Percentiles rank a stretch among this genome's conserved stretches.
Evolutionary conservation across 208 protist genomes (phyloP).

Genomic region (Eutreptiella sp.): DNA sequence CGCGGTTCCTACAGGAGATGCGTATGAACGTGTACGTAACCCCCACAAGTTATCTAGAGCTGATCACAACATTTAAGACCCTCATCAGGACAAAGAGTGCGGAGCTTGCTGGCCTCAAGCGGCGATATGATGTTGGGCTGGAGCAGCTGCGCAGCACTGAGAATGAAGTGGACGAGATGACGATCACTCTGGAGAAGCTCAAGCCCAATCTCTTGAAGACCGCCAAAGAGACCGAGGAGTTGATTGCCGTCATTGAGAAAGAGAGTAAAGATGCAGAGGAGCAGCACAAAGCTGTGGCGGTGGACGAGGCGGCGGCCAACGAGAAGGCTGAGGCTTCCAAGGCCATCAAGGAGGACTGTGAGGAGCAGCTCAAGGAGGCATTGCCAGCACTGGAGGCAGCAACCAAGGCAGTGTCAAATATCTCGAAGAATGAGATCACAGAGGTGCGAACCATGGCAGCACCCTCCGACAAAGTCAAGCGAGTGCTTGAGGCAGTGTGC

Average conservation of each 20-base stretch:
- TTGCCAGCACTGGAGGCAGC: slow-evolving; percentile 88
- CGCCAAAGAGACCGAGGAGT: slow-evolving; percentile 72
- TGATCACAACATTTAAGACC: slow-evolving; percentile 78
- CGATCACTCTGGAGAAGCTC: slow-evolving; percentile 79
- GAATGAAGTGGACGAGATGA: slow-evolving; percentile 88
- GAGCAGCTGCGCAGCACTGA: slow-evolving; percentile 77
- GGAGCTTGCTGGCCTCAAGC: slow-evolving; percentile 71
- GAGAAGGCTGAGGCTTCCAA: slow-evolving; percentile 77
- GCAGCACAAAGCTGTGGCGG: slow-evolving; percentile 65
- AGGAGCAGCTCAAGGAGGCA: slow-evolving; percentile 87
- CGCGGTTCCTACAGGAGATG: slow-evolving; percentile 70
- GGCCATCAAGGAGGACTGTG: slow-evolving; percentile 87
- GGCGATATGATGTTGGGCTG: slow-evolving; percentile 76
- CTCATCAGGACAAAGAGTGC: slow-evolving; percentile 70
- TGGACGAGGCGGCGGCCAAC: slow-evolving; percentile 80
- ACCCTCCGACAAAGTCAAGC: slow-evolving; percentile 89
- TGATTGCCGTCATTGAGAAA: slow-evolving; percentile 68
- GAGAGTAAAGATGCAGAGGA: slow-evolving; percentile 76
- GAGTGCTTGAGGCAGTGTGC: slow-evolving; percentile 80
- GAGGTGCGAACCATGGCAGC: slow-evolving; percentile 89
- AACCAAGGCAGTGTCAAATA: slow-evolving; percentile 73
- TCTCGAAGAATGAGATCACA: slow-evolving; percentile 85
- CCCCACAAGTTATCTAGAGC: slow-evolving; percentile 89
- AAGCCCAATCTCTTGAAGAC: slow-evolving; percentile 78
- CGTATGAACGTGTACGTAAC: slow-evolving; percentile 87